Evolutionary conservation across 1,139 yeast genomes (phyloP).

Genomic region (Yamadazyma trypodendri): DNA sequence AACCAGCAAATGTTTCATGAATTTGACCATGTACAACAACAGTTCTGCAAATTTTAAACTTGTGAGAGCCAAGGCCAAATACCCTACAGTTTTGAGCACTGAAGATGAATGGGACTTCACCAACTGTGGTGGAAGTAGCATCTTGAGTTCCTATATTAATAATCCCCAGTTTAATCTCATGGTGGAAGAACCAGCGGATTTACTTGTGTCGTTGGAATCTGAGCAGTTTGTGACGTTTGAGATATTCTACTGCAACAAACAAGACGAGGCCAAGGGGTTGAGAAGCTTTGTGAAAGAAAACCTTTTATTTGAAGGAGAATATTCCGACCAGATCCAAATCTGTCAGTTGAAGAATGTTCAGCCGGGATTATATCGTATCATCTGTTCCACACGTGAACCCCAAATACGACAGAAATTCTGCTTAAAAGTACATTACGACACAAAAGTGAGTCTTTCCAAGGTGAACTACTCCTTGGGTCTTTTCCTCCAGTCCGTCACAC

Average conservation of each 20-base stretch:
- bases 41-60: constrained; percentile 21
- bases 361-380: constrained; percentile 37
- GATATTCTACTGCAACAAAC: constrained; percentile 33
- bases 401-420: constrained; percentile 12
- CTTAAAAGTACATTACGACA: constrained; percentile 13
- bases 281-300: constrained; percentile 30
- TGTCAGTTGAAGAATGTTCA: constrained; percentile 20
- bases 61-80: constrained; percentile 23
- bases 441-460: constrained; percentile 13
- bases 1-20: constrained; percentile 27
- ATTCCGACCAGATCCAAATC: constrained; percentile 22
- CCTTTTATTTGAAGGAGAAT: constrained; percentile 28
- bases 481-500: constrained; percentile 22
- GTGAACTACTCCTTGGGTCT: constrained; percentile 35
- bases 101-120: constrained; percentile 50
- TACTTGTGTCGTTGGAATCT: constrained; percentile 26
- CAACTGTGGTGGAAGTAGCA: constrained; percentile 59
- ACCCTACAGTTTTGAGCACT: constrained; percentile 19
- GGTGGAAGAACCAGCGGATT: constrained; percentile 17
- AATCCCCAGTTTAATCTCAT: constrained; percentile 62
- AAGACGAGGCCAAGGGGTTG: constrained; percentile 18
- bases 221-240: constrained; percentile 35
- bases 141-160: constrained; percentile 44
- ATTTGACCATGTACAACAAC: constrained; percentile 38
- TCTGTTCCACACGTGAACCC: constrained; percentile 30